Evolutionary conservation across 768 basidiomycete genomes (phyloP).

Genomic region (Leucocoprinus birnbaumii): DNA sequence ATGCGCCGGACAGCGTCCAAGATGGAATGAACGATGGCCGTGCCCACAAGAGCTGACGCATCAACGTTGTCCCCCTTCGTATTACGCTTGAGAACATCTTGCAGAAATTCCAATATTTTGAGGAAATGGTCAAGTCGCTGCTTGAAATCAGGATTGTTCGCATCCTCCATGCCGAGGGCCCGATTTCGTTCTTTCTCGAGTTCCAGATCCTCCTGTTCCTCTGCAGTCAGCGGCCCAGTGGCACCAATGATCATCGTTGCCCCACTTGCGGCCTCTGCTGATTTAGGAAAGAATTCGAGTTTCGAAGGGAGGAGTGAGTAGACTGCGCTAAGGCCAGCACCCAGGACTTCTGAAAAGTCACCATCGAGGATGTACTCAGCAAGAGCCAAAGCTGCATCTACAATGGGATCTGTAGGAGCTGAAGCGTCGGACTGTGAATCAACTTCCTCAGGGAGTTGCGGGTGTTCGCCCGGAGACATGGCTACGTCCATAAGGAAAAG

Average conservation of each 20-base stretch:
- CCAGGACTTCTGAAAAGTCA: conserved; percentile 98
- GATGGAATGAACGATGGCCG: conserved; percentile 80
- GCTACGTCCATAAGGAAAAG: conserved; percentile 96
- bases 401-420: conserved; percentile 59
- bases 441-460: conserved; percentile 34
- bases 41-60: conserved; percentile 66
- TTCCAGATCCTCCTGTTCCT: conserved; percentile 50
- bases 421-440: conserved; percentile 22
- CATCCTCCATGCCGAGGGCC: conserved; percentile 72
- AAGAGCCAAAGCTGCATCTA: conserved; percentile 82
- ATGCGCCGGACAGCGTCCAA: conserved; percentile 78
- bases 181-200: conserved; percentile 47
- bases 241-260: conserved; percentile 75
- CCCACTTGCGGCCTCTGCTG: conserved; percentile 34
- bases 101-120: conserved; percentile 86
- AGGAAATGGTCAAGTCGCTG: conserved; percentile 84
- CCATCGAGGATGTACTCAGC: conserved; percentile 94
- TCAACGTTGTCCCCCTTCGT: conserved; percentile 46
- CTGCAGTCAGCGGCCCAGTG: conserved; percentile 48
- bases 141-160: conserved; percentile 72
- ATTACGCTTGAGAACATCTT: conserved; percentile 82
- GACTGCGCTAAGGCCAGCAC: conserved; percentile 88
- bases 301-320: conserved; percentile 91
- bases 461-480: conserved; percentile 66
- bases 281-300: conserved; percentile 60